These are phyloP conservation scores for Agarophyton chilense DNA, from an alignment of 23 red algal genomes.

Conservation along the genomic window DNA sequence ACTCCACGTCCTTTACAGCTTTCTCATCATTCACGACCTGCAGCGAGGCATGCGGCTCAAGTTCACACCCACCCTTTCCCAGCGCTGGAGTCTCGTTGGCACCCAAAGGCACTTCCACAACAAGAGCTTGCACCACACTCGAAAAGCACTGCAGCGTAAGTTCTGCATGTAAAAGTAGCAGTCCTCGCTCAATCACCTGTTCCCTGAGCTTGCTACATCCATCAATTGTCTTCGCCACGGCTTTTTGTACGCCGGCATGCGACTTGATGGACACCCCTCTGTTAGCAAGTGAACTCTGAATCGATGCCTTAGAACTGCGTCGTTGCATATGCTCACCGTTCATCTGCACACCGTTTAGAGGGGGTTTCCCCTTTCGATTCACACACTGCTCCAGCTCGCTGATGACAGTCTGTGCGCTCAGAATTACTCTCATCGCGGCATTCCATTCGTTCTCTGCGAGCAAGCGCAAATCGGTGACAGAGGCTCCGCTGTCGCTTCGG, in stretches of 20 bases:
- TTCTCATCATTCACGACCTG: background rate
- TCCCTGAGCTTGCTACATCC: slow-evolving; percentile 36
- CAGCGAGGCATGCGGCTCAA: background rate
- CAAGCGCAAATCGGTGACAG: slow-evolving; percentile 14
- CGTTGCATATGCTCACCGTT: slow-evolving; percentile 23
- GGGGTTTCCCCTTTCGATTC: background rate
- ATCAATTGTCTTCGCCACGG: background rate
- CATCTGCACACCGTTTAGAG: slow-evolving; percentile 2
- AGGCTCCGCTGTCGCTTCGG: background rate
- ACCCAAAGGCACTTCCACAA: background rate
- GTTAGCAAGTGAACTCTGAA: slow-evolving; percentile 5
- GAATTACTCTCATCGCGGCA: slow-evolving; percentile 33
- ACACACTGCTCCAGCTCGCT: slow-evolving; percentile 35
- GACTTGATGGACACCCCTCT: slow-evolving; percentile 7
- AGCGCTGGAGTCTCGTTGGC: background rate
- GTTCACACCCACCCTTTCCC: background rate
- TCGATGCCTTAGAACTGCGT: background rate
- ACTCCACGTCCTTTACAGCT: too few species aligned
- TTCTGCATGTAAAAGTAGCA: slow-evolving; percentile 43
- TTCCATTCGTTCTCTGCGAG: slow-evolving; percentile 58
- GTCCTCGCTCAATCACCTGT: slow-evolving; percentile 57
- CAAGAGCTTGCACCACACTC: slow-evolving; percentile 25
- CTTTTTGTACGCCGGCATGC: slow-evolving; percentile 9
- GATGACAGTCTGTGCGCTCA: slow-evolving; percentile 44
- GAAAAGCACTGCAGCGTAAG: slow-evolving; percentile 48